A percentile compares a stretch with the other conserved stretches of the same genome.
These are phyloP conservation scores for Typha latifolia DNA, from an alignment of 176 grass and related monocot species.

Conservation along the genomic window DNA sequence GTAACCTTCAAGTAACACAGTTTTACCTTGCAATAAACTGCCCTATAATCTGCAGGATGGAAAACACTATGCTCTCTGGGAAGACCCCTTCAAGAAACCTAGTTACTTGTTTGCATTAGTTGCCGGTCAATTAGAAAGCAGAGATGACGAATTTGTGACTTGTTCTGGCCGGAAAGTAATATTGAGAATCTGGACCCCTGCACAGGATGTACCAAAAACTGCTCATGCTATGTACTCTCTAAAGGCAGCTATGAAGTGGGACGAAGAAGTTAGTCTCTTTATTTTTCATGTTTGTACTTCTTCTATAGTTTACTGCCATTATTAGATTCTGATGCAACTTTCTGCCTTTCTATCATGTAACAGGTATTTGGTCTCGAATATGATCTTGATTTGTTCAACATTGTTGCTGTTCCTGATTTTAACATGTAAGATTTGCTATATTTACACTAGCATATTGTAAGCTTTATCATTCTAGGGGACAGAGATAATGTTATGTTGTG, in stretches of 20 bases:
- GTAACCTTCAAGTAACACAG: neutral
- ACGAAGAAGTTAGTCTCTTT: constrained; percentile 61
- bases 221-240: constrained; percentile 99
- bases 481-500: too few species aligned
- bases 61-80: constrained; percentile 84
- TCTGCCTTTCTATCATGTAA: constrained; percentile 13
- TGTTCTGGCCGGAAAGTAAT: constrained; percentile 73
- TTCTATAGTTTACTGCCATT: neutral
- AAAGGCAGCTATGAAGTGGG: constrained; percentile 99
- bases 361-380: constrained; percentile 98
- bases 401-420: constrained; percentile 99
- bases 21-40: constrained; percentile 7
- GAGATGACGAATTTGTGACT: constrained; percentile 79
- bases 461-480: neutral
- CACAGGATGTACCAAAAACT: constrained; percentile 94
- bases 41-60: constrained; percentile 43
- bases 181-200: constrained; percentile 87
- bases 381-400: constrained; percentile 98
- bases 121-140: constrained; percentile 82
- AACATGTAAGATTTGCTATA: constrained; percentile 66
- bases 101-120: constrained; percentile 97
- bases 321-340: constrained; percentile 22
- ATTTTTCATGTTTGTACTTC: constrained; percentile 4
- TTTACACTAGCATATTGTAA: neutral
- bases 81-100: constrained; percentile 93